These are phyloP conservation scores for Barbarea vulgaris DNA, from an alignment of 345 rosid genomes.

Conservation along the genomic window DNA sequence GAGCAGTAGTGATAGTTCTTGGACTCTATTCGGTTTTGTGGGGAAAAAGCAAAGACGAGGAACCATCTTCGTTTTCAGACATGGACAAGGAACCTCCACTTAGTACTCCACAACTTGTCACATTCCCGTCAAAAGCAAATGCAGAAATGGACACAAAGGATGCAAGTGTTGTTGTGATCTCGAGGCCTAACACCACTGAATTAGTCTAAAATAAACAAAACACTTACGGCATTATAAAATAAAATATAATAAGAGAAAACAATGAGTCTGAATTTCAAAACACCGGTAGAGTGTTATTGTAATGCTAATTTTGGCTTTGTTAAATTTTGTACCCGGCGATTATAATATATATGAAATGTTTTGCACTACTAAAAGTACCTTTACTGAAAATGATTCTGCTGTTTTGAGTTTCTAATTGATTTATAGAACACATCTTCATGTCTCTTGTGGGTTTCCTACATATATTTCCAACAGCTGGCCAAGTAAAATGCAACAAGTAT, in stretches of 20 bases:
- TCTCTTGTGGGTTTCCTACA: conserved; percentile 27
- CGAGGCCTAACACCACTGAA: conserved; percentile 23
- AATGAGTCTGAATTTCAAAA: conserved; percentile 24
- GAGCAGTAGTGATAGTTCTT: conserved; percentile 61
- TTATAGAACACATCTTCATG: conserved; percentile 11
- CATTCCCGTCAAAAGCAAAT: conserved; percentile 23
- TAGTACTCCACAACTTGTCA: conserved; percentile 31
- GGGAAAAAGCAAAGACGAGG: conserved; percentile 81
- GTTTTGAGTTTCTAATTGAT: conserved; percentile 21
- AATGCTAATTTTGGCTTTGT: conserved; percentile 36
- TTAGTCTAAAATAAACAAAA: conserved; percentile 4
- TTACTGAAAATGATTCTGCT: neutral
- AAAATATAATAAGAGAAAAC: conserved; percentile 19
- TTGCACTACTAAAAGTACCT: conserved; percentile 20
- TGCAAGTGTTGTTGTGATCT: conserved; percentile 30
- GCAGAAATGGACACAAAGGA: conserved; percentile 1
- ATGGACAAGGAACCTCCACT: conserved; percentile 37
- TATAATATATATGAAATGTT: conserved; percentile 30
- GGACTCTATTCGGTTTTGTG: conserved; percentile 78
- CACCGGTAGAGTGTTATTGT: conserved; percentile 29
- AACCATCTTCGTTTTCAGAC: conserved; percentile 30
- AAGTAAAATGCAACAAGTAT: conserved; percentile 17
- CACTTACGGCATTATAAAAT: conserved; percentile 23
- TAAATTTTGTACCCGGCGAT: conserved; percentile 34
- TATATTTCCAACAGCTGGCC: conserved; percentile 19